Conservation (phyloP, 176 grass and related monocot species). For the Carex parvula region DNA sequence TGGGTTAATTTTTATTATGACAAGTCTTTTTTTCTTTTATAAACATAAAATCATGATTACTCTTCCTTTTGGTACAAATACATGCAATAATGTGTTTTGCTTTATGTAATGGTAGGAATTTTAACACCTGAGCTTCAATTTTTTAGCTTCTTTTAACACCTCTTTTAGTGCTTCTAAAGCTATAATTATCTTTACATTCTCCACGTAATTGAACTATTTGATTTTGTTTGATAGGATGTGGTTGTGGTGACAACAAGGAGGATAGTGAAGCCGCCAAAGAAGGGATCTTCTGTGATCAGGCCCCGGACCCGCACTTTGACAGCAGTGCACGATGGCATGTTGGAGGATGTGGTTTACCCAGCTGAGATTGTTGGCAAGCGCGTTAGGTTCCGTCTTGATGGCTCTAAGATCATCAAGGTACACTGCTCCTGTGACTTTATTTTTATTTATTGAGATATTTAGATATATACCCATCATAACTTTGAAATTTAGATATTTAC, state of each 20-base stretch:
- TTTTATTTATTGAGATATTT: conserved; percentile 1
- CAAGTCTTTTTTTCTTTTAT: too few relatives aligned
- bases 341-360: conserved; percentile 94
- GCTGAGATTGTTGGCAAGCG: conserved; percentile 84
- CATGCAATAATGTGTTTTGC: too few relatives aligned
- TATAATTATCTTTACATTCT: too few relatives aligned
- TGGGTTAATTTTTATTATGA: too few relatives aligned
- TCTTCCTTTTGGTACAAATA: too few relatives aligned
- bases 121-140: not conserved
- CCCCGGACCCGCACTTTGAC: conserved; percentile 88
- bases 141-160: not conserved
- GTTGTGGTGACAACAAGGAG: conserved; percentile 78
- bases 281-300: conserved; percentile 80
- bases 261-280: conserved; percentile 88
- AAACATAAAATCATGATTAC: too few relatives aligned
- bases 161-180: too few relatives aligned
- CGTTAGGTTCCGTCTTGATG: conserved; percentile 82
- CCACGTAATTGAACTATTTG: not conserved
- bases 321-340: conserved; percentile 76
- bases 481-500: too few relatives aligned
- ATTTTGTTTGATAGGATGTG: conserved; percentile 49
- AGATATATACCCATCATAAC: too few relatives aligned
- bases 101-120: not conserved
- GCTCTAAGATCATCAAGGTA: conserved; percentile 20
- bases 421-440: not conserved